These are phyloP conservation scores for Pythium sp. DNA, from an alignment of 352 stramenopile genomes.

Conservation along the genomic window DNA sequence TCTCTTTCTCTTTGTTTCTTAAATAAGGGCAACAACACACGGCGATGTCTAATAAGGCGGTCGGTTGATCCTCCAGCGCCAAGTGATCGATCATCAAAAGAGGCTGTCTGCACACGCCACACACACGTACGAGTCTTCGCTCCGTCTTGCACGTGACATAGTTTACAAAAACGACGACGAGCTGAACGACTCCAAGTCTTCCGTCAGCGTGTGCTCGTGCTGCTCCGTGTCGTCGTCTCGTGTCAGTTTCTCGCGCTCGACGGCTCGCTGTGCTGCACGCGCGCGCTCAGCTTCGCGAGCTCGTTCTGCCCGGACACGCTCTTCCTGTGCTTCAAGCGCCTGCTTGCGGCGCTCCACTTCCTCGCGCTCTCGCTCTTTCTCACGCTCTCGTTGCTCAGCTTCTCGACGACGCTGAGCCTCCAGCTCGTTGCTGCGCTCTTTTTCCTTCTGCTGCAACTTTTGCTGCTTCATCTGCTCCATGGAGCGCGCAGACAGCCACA, in stretches of 20 bases:
- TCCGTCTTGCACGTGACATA: constrained; percentile 7
- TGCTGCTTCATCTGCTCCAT: constrained; percentile 89
- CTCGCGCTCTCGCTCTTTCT: constrained; percentile 69
- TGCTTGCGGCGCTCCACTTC: constrained; percentile 62
- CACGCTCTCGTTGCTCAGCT: constrained; percentile 58
- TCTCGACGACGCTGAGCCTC: constrained; percentile 67
- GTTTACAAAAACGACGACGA: constrained; percentile 86
- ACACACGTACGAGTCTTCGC: constrained; percentile 6
- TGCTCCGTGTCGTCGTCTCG: constrained; percentile 61
- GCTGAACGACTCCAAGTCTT: constrained; percentile 85
- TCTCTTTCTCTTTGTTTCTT: constrained; percentile 4
- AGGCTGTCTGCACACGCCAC: constrained; percentile 5
- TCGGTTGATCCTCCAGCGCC: background rate
- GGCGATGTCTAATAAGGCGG: background rate
- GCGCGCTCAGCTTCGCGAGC: constrained; percentile 55
- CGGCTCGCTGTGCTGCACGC: constrained; percentile 46
- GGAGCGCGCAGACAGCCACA: constrained; percentile 80
- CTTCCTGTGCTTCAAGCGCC: constrained; percentile 57
- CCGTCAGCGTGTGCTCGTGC: constrained; percentile 68
- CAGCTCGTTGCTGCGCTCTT: constrained; percentile 62
- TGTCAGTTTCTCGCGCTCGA: constrained; percentile 67
- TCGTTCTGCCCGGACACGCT: constrained; percentile 52
- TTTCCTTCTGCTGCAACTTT: constrained; percentile 84
- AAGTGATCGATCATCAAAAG: background rate
- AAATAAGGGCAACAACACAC: constrained; percentile 10